Evolutionary conservation across 495 filamentous ascomycete species (phyloP).

Genomic region (Penicillium cataractarum): DNA sequence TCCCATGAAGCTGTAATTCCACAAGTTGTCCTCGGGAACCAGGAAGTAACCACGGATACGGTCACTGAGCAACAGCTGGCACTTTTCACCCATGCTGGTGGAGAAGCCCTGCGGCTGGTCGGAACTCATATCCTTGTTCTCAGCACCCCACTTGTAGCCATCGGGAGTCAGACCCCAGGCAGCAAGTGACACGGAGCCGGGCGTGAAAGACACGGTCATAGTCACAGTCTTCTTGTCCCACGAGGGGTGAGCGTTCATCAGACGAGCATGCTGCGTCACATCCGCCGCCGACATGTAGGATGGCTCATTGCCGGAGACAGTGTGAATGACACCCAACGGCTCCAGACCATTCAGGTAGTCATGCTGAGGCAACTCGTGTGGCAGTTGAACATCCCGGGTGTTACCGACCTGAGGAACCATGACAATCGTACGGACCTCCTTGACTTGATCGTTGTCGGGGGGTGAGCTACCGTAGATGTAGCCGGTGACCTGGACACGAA

Average conservation of each 20-base stretch:
- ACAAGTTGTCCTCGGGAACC: constrained; percentile 85
- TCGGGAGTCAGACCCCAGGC: constrained; percentile 89
- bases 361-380: constrained; percentile 91
- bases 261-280: constrained; percentile 87
- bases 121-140: constrained; percentile 89
- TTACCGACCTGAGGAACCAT: constrained; percentile 98
- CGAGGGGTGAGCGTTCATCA: constrained; percentile 78
- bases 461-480: constrained; percentile 95
- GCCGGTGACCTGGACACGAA: constrained; percentile 93
- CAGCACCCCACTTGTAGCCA: constrained; percentile 95
- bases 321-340: constrained; percentile 94
- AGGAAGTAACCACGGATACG: constrained; percentile 94
- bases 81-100: constrained; percentile 91
- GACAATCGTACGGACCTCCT: constrained; percentile 94
- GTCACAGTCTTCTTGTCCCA: constrained; percentile 97
- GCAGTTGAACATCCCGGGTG: constrained; percentile 86
- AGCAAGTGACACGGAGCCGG: constrained; percentile 93
- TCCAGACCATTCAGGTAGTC: constrained; percentile 87
- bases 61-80: constrained; percentile 88
- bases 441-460: constrained; percentile 92
- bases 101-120: constrained; percentile 94
- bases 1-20: constrained; percentile 99
- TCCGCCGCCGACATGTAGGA: constrained; percentile 95
- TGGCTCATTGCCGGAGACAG: constrained; percentile 90
- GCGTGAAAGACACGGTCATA: constrained; percentile 96